Base-by-base conservation (phyloP, 148 eudicot genomes). In the Persicaria maculosa region DNA sequence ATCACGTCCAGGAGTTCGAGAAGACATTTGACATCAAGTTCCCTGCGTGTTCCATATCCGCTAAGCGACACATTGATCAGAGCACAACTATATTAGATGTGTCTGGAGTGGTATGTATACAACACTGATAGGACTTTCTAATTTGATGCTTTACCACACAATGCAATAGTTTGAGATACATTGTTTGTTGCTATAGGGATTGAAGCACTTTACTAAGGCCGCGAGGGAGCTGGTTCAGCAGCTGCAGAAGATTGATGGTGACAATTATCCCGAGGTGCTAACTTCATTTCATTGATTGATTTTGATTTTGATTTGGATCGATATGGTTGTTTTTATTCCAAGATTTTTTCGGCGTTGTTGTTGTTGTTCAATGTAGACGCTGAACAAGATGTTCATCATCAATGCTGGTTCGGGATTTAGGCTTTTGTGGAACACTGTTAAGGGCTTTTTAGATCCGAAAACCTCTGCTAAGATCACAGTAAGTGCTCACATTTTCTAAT, bases 361-460 rank as follows among this genome's bases (percentile, higher is more conserved):
- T 8, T 44, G 31, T 65, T 14, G 6, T 59, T n/a, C 19, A n/a
- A 57, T 78, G 80, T 85, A 93, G 98, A 89, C 97, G 25, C 86
- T 93, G 64, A 83, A 88, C 81, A 96, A 90, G 79, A 93, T 93
- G 98, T 93, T 85, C 83, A 93, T 93, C 82, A 91, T 93, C 85
- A 93, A 93, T 88, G 98, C 97, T 80, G 97, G 98, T 77, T 85
- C 91, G 73, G 97, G 98, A 73, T 93, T 93, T 83, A 86, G 92
- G 81, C 87, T 89, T 65, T 74, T 93, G 74, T 91, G 98, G 98
- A 86, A 85, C 79, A 89, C 92, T 75, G 86, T 93, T 19, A 93
- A 91, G 85, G 77, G 86, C 68, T 93, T 93, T 75, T 88, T 93
- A 58, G 97, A 93, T 78, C 97, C 98, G 73, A 89, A 84, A 84